Percentiles rank a stretch among this genome's conserved stretches.
Conservation (phyloP, 1,139 yeast genomes). For the Scheffersomyces titani region DNA sequence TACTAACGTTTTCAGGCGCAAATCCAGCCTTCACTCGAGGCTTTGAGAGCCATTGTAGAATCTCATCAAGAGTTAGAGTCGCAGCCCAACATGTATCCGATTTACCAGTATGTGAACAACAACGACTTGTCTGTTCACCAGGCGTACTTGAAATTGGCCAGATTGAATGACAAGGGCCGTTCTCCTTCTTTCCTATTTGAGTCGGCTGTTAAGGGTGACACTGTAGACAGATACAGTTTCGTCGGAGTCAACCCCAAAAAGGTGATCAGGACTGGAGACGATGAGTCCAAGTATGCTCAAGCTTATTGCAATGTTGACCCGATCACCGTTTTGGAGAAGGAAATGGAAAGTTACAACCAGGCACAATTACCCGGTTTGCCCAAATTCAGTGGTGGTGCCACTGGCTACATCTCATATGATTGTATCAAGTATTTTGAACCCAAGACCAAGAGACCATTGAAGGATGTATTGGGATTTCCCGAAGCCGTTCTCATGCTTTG, state of each 20-base stretch:
- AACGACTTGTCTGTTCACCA: conserved; percentile 85
- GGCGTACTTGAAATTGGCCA: conserved; percentile 83
- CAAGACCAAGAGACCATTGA: conserved; percentile 67
- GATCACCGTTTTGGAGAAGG: conserved; percentile 67
- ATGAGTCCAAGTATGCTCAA: conserved; percentile 30
- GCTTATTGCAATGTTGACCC: conserved; percentile 66
- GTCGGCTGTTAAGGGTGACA: conserved; percentile 86
- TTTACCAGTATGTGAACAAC: conserved; percentile 71
- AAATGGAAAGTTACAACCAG: conserved; percentile 62
- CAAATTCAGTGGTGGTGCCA: conserved; percentile 89
- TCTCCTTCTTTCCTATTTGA: conserved; percentile 81
- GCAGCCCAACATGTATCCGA: conserved; percentile 70
- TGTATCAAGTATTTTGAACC: conserved; percentile 97
- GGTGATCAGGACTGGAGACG: conserved; percentile 75
- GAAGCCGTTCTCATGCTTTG: conserved; percentile 91
- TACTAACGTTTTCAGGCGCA: conserved; percentile 25
- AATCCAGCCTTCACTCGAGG: conserved; percentile 64
- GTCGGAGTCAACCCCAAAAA: conserved; percentile 86
- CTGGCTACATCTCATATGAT: conserved; percentile 93
- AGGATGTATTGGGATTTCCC: conserved; percentile 81
- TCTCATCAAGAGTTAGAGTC: conserved; percentile 21
- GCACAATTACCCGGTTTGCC: conserved; percentile 83
- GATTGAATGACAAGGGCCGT: conserved; percentile 61
- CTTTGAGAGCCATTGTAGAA: conserved; percentile 46
- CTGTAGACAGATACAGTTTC: conserved; percentile 85